Evolutionary conservation across 345 rosid genomes (phyloP).

Genomic region (Salix suchowensis): DNA sequence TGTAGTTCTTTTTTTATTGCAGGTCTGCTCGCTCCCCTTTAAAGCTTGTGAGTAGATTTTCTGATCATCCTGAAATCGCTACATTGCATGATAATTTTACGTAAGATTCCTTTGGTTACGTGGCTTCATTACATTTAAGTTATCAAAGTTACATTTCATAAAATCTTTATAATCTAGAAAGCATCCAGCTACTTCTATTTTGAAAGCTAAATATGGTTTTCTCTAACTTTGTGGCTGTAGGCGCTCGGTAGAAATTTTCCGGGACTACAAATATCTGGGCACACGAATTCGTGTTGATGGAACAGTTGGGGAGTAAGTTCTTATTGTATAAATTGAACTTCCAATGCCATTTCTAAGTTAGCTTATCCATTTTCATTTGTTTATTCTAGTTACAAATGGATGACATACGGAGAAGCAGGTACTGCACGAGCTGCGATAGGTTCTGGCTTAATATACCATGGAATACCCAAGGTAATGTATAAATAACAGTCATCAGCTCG

Average conservation of each 20-base stretch:
- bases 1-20: slow-evolving; percentile 7
- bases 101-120: slow-evolving; percentile 41
- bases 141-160: not conserved
- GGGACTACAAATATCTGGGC: slow-evolving; percentile 83
- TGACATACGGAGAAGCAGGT: slow-evolving; percentile 93
- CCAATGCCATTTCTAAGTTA: slow-evolving; percentile 3
- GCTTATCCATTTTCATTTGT: not conserved
- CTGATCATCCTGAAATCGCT: slow-evolving; percentile 78
- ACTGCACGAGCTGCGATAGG: slow-evolving; percentile 83
- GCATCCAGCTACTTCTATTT: not conserved
- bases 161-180: not conserved
- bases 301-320: slow-evolving; percentile 91
- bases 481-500: not conserved
- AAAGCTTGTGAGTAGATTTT: slow-evolving; percentile 68
- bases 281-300: slow-evolving; percentile 83
- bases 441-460: slow-evolving; percentile 69
- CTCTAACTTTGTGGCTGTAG: slow-evolving; percentile 33
- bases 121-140: not conserved
- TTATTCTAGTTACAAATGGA: slow-evolving; percentile 73
- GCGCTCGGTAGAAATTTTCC: slow-evolving; percentile 63
- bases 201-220: slow-evolving; percentile 10
- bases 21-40: slow-evolving; percentile 84
- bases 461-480: slow-evolving; percentile 53
- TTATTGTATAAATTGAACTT: slow-evolving; percentile 8
- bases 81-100: slow-evolving; percentile 91